Conservation (phyloP, 2,329 filamentous ascomycete genomes). For the Colletotrichum sp. region DNA sequence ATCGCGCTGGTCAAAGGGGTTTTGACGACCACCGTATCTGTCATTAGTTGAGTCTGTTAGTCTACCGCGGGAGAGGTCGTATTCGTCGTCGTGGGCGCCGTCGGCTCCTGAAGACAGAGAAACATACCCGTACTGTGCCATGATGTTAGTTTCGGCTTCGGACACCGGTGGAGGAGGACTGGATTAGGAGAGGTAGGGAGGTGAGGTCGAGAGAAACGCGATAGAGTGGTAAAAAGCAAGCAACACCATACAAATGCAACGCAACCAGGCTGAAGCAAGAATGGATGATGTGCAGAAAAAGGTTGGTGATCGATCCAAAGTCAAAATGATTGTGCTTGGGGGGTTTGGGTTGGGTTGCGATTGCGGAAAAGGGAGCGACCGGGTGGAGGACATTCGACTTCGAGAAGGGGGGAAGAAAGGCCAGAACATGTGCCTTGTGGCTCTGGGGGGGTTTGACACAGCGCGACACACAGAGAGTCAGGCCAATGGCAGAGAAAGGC, state of each 20-base stretch:
- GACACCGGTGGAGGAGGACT: not conserved
- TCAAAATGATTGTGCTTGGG: not conserved
- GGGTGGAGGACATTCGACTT: constrained; percentile 13
- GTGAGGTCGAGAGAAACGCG: not conserved
- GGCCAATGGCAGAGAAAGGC: not conserved
- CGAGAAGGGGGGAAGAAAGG: constrained; percentile 10
- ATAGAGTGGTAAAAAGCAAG: not conserved
- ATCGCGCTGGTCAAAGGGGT: constrained; percentile 65
- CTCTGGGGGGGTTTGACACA: not conserved
- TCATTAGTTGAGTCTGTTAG: constrained; percentile 33
- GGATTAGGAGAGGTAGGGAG: not conserved
- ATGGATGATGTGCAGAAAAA: constrained; percentile 16
- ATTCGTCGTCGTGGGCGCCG: constrained; percentile 12
- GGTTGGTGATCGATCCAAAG: constrained; percentile 4
- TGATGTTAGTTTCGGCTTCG: constrained; percentile 37
- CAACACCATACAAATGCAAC: constrained; percentile 12
- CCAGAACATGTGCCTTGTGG: constrained; percentile 15
- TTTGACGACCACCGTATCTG: constrained; percentile 60
- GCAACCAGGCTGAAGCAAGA: constrained; percentile 18
- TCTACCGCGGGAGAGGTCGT: constrained; percentile 13
- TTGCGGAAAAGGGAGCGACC: not conserved
- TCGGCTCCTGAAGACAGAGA: constrained; percentile 19
- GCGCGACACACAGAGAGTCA: constrained; percentile 4
- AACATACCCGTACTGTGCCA: constrained; percentile 54
- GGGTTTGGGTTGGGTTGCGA: not conserved